A percentile compares a stretch with the other conserved stretches of the same genome.
phyloP scores from a whole-genome alignment of 805 yeast species.

The Lipomyces yamadae region DNA sequence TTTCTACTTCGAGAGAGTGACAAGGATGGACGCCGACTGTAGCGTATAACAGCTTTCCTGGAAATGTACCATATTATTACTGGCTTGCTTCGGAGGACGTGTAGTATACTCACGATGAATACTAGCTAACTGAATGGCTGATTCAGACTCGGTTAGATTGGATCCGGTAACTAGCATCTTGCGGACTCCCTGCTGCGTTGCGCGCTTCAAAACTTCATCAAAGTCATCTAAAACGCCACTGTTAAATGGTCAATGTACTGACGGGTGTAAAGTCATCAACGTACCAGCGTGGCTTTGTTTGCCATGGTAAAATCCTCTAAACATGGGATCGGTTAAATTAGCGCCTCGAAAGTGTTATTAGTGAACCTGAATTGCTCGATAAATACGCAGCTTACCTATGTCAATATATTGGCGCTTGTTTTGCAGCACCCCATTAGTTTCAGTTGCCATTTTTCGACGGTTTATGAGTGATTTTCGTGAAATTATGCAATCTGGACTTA shows the following conservation, averaged over 20 bases:
- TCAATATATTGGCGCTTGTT: conserved; percentile 22
- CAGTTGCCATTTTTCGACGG: neutral
- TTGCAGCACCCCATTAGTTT: neutral
- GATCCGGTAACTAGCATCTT: conserved; percentile 85
- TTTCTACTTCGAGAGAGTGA: conserved; percentile 62
- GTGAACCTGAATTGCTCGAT: neutral
- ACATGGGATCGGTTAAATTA: conserved; percentile 89
- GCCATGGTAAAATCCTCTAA: conserved; percentile 77
- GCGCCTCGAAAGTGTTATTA: conserved; percentile 60
- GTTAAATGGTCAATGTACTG: neutral
- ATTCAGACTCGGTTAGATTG: conserved; percentile 64
- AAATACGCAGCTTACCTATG: conserved; percentile 23
- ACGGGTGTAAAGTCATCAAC: neutral
- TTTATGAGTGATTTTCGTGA: neutral
- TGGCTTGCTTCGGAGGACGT: neutral
- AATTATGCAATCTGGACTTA: neutral
- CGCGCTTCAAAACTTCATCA: conserved; percentile 65
- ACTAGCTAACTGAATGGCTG: conserved; percentile 63
- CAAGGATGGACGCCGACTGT: conserved; percentile 98
- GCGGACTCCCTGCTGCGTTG: conserved; percentile 65
- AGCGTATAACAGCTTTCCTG: conserved; percentile 46
- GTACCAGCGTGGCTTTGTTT: conserved; percentile 62
- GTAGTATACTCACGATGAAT: conserved; percentile 40
- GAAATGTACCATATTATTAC: neutral
- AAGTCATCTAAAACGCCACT: conserved; percentile 55